Conservation (phyloP, 164 flowering plant genomes). For the Piper betle region DNA sequence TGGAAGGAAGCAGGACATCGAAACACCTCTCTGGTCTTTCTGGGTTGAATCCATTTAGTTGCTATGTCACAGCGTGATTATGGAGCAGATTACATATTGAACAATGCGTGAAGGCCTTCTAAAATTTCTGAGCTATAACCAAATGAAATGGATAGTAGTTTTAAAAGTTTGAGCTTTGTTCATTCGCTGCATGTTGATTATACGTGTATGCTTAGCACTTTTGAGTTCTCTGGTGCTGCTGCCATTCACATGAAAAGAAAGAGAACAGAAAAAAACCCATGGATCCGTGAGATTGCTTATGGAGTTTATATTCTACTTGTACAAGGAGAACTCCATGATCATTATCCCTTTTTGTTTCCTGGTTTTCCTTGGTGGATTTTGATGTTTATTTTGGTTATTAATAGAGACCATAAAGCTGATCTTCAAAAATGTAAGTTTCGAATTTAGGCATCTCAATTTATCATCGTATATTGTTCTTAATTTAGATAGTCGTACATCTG, state of each 20-base stretch:
- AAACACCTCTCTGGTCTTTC: constrained; percentile 7
- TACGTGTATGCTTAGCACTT: neutral
- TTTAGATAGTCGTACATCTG: too few species aligned
- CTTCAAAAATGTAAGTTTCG: too few species aligned
- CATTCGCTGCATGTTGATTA: neutral
- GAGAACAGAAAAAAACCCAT: too few species aligned
- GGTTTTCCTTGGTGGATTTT: too few species aligned
- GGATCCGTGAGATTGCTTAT: too few species aligned
- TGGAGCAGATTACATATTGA: constrained; percentile 3
- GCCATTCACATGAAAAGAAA: neutral
- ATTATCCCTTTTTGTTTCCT: too few species aligned
- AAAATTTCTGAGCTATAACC: neutral
- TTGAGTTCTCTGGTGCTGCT: neutral
- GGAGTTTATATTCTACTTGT: too few species aligned
- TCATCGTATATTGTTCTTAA: too few species aligned
- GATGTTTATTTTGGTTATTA: too few species aligned
- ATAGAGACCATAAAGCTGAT: too few species aligned
- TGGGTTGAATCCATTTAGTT: neutral
- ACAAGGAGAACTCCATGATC: too few species aligned
- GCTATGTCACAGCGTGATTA: neutral
- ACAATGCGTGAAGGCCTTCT: neutral
- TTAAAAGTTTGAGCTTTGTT: neutral
- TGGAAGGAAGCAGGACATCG: constrained; percentile 1
- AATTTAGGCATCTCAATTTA: too few species aligned
- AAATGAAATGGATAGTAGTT: neutral